Base-by-base conservation (phyloP, 805 yeast species). In the Candida rishiriensis region DNA sequence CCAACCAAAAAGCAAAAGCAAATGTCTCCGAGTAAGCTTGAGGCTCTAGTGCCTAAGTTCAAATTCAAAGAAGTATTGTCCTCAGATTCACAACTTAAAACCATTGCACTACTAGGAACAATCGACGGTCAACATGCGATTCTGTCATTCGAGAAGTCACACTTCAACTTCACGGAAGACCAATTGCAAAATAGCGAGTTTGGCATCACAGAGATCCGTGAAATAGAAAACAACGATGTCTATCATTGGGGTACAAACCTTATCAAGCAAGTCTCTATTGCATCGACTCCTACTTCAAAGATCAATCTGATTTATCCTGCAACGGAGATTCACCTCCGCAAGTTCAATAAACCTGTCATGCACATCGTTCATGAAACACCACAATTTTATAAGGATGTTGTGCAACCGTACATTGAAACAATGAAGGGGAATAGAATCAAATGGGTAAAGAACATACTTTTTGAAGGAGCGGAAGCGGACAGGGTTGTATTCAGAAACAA, bases 401-500 rank as follows among this genome's bases (percentile, higher is more conserved):
- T 87, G 3, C 66, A 70, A 37, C 97, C 97, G 0, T 91, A 84
- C 60, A 84, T 91, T 37, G 75, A 76, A 12, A 74, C 84, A 2
- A 85, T 83, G 85, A 73, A 75, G 38, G 93, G 93, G 2, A 85
- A 79, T 40, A 68, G 96, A 40, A 70, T 91, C 38, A 78, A 85
- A 57, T 91, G 99, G 99, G 97, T 93, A 2, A 71, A 79, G 48
- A 90, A 89, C 55, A 91, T 91, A 42, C 66, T 93, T 37, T 77
- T 73, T 58, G 75, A 86, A 39, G 95, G 90, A 3, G 88, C 84
- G 18, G 99, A 91, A 62, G 74, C 88, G 0, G 97, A 90, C 30
- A 67, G 88, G 16, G 79, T 91, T n/a, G 71, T 89, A 2, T 75
- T 72, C 53, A 80, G 83, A 40, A 84, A 88, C 49, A 76, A 79